Evolutionary conservation across 2,329 filamentous ascomycete genomes (phyloP).

Genomic region (Delphinella strobiligena): DNA sequence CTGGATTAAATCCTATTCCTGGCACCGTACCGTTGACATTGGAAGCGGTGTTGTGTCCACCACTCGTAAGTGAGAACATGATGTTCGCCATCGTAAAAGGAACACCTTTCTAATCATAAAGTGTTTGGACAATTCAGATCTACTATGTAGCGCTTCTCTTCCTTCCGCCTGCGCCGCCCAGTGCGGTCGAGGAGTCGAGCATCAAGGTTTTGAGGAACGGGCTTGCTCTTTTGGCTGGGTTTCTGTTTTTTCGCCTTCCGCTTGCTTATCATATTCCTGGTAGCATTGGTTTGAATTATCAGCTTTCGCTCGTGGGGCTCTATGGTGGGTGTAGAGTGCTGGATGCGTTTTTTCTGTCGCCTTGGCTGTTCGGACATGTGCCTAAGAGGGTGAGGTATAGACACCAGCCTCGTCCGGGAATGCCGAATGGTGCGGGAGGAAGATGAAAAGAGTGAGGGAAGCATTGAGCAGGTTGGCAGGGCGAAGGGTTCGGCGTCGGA

Average conservation of each 20-base stretch:
- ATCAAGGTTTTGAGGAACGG: constrained; percentile 23
- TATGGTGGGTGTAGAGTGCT: constrained; percentile 31
- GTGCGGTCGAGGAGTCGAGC: constrained; percentile 18
- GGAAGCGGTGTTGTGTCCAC: constrained; percentile 26
- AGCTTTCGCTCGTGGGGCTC: constrained; percentile 30
- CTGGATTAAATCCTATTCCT: constrained; percentile 30
- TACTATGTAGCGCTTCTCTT: constrained; percentile 32
- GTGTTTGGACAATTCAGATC: constrained; percentile 8
- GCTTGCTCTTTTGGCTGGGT: constrained; percentile 25
- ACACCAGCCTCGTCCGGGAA: constrained; percentile 21
- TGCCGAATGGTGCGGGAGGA: constrained; percentile 12
- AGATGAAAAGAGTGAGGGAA: background rate
- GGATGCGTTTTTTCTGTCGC: constrained; percentile 33
- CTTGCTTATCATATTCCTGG: constrained; percentile 31
- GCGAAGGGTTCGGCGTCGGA: background rate
- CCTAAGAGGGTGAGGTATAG: constrained; percentile 30
- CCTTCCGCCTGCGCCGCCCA: constrained; percentile 27
- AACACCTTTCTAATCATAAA: no score
- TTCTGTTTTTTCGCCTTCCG: constrained; percentile 31
- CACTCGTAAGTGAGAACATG: constrained; percentile 18
- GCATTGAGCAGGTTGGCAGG: background rate
- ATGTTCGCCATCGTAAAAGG: no score
- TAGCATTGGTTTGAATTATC: constrained; percentile 33
- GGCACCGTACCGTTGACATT: constrained; percentile 28
- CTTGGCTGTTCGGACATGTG: constrained; percentile 27